Percentiles rank a stretch among this genome's conserved stretches.
Evolutionary conservation across 139 green algal genomes (phyloP).

Genomic region (Chlorella sp.): DNA sequence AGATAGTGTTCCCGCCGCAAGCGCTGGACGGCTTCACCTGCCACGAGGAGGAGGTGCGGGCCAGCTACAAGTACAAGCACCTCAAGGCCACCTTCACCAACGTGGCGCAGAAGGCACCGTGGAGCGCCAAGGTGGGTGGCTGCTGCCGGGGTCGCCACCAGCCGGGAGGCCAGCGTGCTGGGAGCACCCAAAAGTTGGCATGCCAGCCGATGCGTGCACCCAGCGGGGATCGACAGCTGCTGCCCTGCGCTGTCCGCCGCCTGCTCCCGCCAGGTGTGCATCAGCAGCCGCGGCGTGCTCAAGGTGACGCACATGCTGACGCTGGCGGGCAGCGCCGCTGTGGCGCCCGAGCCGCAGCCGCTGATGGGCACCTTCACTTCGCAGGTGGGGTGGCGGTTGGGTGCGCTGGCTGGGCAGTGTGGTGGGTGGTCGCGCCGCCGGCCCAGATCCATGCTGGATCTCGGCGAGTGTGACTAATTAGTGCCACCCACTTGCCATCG

Average conservation of each 20-base stretch:
- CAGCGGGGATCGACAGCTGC: too few species aligned
- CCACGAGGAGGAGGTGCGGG: conserved; percentile 1
- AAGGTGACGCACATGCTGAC: conserved; percentile 46
- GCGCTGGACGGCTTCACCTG: conserved; percentile 13
- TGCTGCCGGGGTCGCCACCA: too few species aligned
- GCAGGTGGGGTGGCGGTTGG: not conserved
- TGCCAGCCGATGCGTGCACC: not conserved
- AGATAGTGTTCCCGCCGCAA: conserved; percentile 16
- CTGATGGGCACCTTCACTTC: conserved; percentile 19
- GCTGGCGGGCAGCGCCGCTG: conserved; percentile 6
- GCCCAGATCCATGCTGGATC: too few species aligned
- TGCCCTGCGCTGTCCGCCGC: not conserved
- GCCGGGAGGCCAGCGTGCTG: not conserved
- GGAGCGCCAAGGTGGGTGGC: conserved; percentile 12
- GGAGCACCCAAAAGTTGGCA: not conserved
- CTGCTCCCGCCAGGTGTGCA: conserved; percentile 20
- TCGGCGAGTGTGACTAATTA: too few species aligned
- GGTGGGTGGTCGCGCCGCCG: too few species aligned
- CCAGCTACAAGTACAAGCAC: conserved; percentile 38
- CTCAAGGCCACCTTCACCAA: conserved; percentile 37
- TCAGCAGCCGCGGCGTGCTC: conserved; percentile 31
- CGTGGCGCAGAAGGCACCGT: conserved; percentile 18
- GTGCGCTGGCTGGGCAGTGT: too few species aligned
- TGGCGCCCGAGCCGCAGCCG: not conserved
- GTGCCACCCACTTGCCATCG: too few species aligned